A percentile compares a stretch with the other conserved stretches of the same genome.
Conservation (phyloP, 2,329 filamentous ascomycete species). For the Furcasterigmium furcatum region DNA sequence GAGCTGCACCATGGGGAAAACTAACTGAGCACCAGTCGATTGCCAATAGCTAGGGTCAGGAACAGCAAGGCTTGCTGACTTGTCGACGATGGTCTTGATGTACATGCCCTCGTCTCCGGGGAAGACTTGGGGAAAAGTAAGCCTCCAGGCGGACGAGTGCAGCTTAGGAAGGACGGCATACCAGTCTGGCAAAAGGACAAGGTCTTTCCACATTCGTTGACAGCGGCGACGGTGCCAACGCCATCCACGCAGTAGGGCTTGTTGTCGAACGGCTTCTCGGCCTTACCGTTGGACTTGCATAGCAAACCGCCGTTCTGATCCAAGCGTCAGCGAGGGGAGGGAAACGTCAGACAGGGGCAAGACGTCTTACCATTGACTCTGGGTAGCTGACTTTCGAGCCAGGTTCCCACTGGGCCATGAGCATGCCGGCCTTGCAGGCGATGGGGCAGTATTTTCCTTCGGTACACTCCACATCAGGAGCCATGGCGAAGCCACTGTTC, state of each 20-base stretch:
- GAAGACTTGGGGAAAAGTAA: slow-evolving; percentile 36
- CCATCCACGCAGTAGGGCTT: slow-evolving; percentile 69
- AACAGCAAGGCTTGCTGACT: slow-evolving; percentile 61
- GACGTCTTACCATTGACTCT: slow-evolving; percentile 58
- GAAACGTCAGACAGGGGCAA: neutral
- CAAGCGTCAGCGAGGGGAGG: neutral
- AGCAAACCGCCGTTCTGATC: slow-evolving; percentile 68
- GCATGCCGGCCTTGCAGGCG: slow-evolving; percentile 71
- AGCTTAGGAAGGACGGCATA: neutral
- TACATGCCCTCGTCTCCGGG: slow-evolving; percentile 81
- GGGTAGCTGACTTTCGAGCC: slow-evolving; percentile 67
- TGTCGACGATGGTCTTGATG: slow-evolving; percentile 68
- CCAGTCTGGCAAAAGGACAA: slow-evolving; percentile 76
- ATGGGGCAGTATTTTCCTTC: slow-evolving; percentile 71
- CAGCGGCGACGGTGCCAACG: slow-evolving; percentile 59
- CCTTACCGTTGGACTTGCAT: slow-evolving; percentile 63
- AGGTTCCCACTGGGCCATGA: slow-evolving; percentile 78
- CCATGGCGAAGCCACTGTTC: slow-evolving; percentile 80
- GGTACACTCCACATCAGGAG: slow-evolving; percentile 67
- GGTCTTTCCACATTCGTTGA: slow-evolving; percentile 60
- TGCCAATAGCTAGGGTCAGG: slow-evolving; percentile 70
- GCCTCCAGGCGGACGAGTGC: neutral
- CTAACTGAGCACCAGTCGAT: slow-evolving; percentile 70
- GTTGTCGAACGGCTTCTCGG: slow-evolving; percentile 66
- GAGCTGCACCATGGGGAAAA: slow-evolving; percentile 16